Evolutionary conservation across 305 asterid species (phyloP).

Genomic region (Ilex paraguariensis): DNA sequence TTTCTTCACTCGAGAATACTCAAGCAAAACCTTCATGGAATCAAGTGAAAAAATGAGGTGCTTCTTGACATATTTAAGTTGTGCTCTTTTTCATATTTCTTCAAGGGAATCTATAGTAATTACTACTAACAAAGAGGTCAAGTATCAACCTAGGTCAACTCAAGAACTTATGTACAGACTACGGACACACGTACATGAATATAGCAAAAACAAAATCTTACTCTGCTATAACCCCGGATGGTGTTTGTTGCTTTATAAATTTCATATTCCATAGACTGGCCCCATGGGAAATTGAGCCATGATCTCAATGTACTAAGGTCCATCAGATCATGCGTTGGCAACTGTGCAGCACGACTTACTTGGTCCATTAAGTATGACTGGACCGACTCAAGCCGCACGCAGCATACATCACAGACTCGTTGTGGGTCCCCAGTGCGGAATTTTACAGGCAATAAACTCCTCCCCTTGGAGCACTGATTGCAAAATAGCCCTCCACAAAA

Average conservation of each 20-base stretch:
- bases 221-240: neutral
- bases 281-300: neutral
- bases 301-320: conserved; percentile 1
- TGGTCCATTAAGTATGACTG: neutral
- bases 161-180: neutral
- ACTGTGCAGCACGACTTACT: neutral
- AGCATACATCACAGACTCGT: neutral
- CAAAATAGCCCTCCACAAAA: neutral
- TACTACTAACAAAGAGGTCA: neutral
- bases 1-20: too few relatives aligned
- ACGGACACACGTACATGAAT: too few relatives aligned
- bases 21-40: too few relatives aligned
- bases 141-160: neutral
- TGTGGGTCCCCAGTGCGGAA: neutral
- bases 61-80: too few relatives aligned
- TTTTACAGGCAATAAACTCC: neutral
- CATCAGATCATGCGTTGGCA: neutral
- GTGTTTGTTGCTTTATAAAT: neutral
- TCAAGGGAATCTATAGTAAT: too few relatives aligned
- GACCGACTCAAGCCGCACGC: neutral
- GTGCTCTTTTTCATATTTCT: too few relatives aligned
- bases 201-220: neutral
- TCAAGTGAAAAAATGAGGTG: too few relatives aligned
- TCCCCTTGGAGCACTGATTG: neutral
- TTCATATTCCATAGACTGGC: neutral